Evolutionary conservation across 2,329 filamentous ascomycete species (phyloP).

Genomic region (Phialophora chinensis): DNA sequence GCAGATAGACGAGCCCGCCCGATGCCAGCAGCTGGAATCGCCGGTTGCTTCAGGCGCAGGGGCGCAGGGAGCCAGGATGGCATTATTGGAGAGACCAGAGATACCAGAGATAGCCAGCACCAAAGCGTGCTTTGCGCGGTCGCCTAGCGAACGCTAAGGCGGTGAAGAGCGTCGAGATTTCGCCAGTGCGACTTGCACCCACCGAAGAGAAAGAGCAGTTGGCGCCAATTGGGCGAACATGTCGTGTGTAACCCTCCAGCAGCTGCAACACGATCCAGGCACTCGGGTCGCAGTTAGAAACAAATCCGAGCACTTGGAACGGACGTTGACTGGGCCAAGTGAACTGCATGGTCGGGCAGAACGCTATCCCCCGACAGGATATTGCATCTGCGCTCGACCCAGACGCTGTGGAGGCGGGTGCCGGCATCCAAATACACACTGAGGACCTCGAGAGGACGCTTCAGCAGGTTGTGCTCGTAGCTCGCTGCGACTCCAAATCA

Average conservation of each 20-base stretch:
- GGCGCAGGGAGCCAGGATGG: not conserved
- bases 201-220: not conserved
- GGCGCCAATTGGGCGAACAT: not conserved
- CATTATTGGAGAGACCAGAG: not conserved
- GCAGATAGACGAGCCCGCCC: not conserved
- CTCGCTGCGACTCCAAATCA: not conserved
- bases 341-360: not conserved
- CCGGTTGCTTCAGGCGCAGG: not conserved
- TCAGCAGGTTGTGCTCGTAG: not conserved
- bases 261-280: constrained; percentile 18
- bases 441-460: too few species aligned
- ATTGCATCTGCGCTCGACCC: not conserved
- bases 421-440: not conserved
- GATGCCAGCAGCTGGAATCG: not conserved
- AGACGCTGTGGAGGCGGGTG: not conserved
- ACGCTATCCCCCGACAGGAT: not conserved
- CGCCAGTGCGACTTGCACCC: too few species aligned
- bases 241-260: not conserved
- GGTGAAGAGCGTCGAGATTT: not conserved
- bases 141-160: not conserved
- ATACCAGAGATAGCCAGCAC: constrained; percentile 4
- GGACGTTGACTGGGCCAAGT: not conserved
- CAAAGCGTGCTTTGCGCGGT: not conserved
- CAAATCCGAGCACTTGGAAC: constrained; percentile 3
- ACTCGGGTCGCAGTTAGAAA: constrained; percentile 20